Percentiles rank a stretch among this genome's conserved stretches.
Conservation (phyloP, 805 yeast genomes). For the Barnettozyma sp. region DNA sequence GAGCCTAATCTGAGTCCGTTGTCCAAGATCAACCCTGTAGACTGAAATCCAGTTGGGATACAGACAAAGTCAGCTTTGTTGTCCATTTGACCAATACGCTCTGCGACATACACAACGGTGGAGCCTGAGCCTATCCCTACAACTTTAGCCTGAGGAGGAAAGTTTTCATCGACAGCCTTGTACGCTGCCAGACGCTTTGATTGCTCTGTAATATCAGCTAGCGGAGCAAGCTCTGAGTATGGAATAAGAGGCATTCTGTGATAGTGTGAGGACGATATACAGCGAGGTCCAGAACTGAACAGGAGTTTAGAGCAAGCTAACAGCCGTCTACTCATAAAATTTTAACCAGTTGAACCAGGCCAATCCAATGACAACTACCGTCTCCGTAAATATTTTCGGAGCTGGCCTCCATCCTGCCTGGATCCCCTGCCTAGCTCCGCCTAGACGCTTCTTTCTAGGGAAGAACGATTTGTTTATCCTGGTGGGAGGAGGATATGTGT, state of each 20-base stretch:
- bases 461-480: neutral
- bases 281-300: neutral
- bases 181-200: constrained; percentile 91
- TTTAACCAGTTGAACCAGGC: too few relatives aligned
- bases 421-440: neutral
- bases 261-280: neutral
- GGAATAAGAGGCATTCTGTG: constrained; percentile 20
- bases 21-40: constrained; percentile 73
- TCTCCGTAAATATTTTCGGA: too few relatives aligned
- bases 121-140: constrained; percentile 96
- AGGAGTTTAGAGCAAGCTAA: too few relatives aligned
- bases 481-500: neutral
- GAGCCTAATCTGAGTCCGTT: constrained; percentile 75
- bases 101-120: constrained; percentile 96
- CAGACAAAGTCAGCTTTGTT: constrained; percentile 56
- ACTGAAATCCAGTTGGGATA: constrained; percentile 96
- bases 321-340: too few relatives aligned
- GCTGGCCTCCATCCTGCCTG: too few relatives aligned
- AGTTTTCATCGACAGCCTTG: constrained; percentile 84
- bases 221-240: constrained; percentile 24
- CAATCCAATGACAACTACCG: too few relatives aligned
- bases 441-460: neutral
- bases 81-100: constrained; percentile 70
- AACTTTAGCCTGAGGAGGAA: constrained; percentile 59
- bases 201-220: constrained; percentile 49